These are phyloP conservation scores for Macadamia integrifolia DNA, from an alignment of 164 flowering plant species.

Conservation along the genomic window DNA sequence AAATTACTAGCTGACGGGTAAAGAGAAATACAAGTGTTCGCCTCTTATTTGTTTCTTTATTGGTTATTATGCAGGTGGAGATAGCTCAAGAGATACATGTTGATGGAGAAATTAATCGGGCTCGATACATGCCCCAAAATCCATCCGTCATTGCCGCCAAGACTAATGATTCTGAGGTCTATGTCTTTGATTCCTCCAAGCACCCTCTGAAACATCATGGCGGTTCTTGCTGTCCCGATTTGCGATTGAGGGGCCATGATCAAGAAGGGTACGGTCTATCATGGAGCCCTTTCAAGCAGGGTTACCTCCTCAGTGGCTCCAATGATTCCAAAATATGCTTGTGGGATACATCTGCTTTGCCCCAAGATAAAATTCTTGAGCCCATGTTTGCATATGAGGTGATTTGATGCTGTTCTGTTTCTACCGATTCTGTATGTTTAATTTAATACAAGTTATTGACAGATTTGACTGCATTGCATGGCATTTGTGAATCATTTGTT, in stretches of 20 bases:
- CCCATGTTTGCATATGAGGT: constrained; percentile 64
- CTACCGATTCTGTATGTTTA: not conserved
- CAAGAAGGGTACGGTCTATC: constrained; percentile 92
- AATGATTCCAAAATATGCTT: constrained; percentile 74
- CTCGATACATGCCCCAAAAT: constrained; percentile 81
- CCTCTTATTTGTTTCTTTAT: not conserved
- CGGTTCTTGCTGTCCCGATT: constrained; percentile 57
- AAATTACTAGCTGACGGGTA: constrained; percentile 18
- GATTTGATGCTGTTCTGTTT: constrained; percentile 1
- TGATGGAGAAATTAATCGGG: constrained; percentile 91
- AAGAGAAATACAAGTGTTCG: too few species aligned
- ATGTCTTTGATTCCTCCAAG: constrained; percentile 55
- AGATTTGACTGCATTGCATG: not conserved
- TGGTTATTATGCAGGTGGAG: constrained; percentile 44
- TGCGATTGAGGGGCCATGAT: constrained; percentile 76
- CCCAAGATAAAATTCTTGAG: constrained; percentile 51
- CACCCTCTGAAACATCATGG: constrained; percentile 30
- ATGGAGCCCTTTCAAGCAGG: constrained; percentile 78
- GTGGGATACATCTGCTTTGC: constrained; percentile 67
- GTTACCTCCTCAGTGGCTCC: constrained; percentile 84
- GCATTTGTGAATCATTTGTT: not conserved
- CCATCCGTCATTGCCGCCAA: constrained; percentile 66
- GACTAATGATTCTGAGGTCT: constrained; percentile 65
- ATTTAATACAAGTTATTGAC: not conserved
- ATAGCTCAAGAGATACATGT: constrained; percentile 54